Conservation (phyloP, 306 rosid species). For the Prunus persica region DNA sequence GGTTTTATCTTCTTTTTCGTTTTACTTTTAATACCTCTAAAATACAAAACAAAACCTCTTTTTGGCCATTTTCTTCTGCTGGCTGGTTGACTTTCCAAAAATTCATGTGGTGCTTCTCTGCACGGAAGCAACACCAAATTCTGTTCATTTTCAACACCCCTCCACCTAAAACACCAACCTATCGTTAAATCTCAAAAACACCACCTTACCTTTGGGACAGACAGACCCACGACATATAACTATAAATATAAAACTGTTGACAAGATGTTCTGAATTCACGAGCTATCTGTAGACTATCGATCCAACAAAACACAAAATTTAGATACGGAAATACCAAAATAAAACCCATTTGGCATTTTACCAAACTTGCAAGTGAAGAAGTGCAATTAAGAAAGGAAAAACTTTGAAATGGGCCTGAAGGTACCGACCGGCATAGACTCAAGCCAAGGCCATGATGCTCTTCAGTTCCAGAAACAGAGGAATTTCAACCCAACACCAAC, state of each 20-base stretch:
- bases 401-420: background rate
- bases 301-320: background rate
- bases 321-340: no score
- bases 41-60: background rate
- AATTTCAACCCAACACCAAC: background rate
- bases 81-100: background rate
- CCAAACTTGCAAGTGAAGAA: no score
- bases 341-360: no score
- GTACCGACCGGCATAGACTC: background rate
- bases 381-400: background rate
- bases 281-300: background rate
- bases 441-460: background rate
- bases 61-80: background rate
- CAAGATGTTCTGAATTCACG: background rate
- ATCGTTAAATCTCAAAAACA: background rate
- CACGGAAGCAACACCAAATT: background rate
- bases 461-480: background rate
- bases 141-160: background rate
- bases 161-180: background rate
- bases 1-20: no score
- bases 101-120: background rate
- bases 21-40: no score
- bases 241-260: background rate
- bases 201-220: background rate
- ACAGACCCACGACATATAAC: background rate